Evolutionary conservation across 352 stramenopile species (phyloP).

Genomic region (Phytophthora multivora): DNA sequence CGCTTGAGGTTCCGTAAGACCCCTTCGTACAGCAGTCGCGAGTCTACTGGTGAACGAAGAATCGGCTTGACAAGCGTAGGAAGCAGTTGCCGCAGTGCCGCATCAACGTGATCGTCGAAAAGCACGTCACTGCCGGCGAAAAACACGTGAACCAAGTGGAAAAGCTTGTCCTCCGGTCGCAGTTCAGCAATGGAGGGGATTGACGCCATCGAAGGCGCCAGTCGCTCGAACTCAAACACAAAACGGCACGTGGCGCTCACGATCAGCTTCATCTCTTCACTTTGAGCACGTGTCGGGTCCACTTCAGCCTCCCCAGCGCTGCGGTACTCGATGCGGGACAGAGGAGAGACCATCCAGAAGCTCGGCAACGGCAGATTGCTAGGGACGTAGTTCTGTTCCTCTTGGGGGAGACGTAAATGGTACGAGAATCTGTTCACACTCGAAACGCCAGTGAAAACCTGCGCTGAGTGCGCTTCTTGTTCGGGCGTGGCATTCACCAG

Average conservation of each 20-base stretch:
- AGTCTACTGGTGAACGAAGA: conserved; percentile 26
- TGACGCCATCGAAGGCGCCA: conserved; percentile 23
- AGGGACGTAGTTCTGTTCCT: conserved; percentile 53
- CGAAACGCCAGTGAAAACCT: conserved; percentile 32
- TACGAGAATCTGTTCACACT: conserved; percentile 46
- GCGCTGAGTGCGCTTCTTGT: conserved; percentile 58
- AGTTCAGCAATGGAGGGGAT: conserved; percentile 34
- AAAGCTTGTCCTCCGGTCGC: conserved; percentile 69
- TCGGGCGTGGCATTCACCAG: conserved; percentile 59
- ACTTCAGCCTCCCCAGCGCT: conserved; percentile 25
- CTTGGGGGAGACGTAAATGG: conserved; percentile 62
- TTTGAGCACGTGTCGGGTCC: conserved; percentile 51
- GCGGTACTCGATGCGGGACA: conserved; percentile 70
- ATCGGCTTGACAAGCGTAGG: conserved; percentile 47
- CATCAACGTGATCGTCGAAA: conserved; percentile 69
- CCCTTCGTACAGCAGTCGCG: conserved; percentile 44
- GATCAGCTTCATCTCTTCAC: conserved; percentile 75
- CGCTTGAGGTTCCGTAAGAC: conserved; percentile 57
- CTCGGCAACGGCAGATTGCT: conserved; percentile 66
- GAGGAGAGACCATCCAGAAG: conserved; percentile 74
- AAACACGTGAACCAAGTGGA: conserved; percentile 76
- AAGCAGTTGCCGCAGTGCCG: conserved; percentile 54
- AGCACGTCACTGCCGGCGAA: conserved; percentile 75
- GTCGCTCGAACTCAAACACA: conserved; percentile 58
- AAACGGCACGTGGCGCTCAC: conserved; percentile 71